Evolutionary conservation across 2,329 filamentous ascomycete genomes (phyloP).

Genomic region (Trichoderma hamatum): DNA sequence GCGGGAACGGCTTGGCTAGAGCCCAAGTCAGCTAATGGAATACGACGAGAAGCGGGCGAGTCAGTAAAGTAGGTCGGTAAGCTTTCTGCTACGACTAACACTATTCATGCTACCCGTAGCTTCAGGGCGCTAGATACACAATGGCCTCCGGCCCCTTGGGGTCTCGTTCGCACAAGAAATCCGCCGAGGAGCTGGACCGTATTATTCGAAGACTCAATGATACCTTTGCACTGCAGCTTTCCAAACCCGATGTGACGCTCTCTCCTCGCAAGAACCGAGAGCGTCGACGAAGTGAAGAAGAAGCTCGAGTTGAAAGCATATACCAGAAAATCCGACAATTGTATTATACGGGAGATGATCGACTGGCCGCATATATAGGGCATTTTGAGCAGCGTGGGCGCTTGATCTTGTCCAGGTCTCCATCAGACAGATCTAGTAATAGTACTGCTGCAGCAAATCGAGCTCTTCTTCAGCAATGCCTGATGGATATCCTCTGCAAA

Average conservation of each 20-base stretch:
- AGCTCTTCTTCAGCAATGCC: slow-evolving; percentile 34
- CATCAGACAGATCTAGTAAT: background rate
- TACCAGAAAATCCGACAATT: slow-evolving; percentile 32
- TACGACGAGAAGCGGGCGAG: background rate
- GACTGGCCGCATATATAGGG: slow-evolving; percentile 32
- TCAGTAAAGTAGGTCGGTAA: background rate
- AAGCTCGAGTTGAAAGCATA: slow-evolving; percentile 33
- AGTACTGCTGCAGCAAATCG: slow-evolving; percentile 25
- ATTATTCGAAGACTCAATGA: slow-evolving; percentile 35
- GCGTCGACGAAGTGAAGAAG: slow-evolving; percentile 32
- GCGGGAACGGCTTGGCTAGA: slow-evolving; percentile 11
- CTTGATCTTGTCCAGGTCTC: background rate
- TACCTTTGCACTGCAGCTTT: slow-evolving; percentile 35
- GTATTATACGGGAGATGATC: slow-evolving; percentile 30
- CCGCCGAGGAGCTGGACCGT: slow-evolving; percentile 29
- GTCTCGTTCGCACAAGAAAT: background rate
- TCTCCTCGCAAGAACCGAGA: slow-evolving; percentile 35
- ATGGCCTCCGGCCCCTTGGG: slow-evolving; percentile 4
- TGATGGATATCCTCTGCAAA: slow-evolving; percentile 31
- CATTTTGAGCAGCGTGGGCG: slow-evolving; percentile 30
- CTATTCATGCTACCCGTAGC: background rate
- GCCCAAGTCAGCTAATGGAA: background rate
- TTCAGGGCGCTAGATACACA: background rate
- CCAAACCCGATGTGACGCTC: slow-evolving; percentile 32
- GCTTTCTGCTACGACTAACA: background rate